A percentile compares a stretch with the other conserved stretches of the same genome.
Evolutionary conservation across 768 basidiomycete species (phyloP).

Genomic region (Tulasnella sp.): DNA sequence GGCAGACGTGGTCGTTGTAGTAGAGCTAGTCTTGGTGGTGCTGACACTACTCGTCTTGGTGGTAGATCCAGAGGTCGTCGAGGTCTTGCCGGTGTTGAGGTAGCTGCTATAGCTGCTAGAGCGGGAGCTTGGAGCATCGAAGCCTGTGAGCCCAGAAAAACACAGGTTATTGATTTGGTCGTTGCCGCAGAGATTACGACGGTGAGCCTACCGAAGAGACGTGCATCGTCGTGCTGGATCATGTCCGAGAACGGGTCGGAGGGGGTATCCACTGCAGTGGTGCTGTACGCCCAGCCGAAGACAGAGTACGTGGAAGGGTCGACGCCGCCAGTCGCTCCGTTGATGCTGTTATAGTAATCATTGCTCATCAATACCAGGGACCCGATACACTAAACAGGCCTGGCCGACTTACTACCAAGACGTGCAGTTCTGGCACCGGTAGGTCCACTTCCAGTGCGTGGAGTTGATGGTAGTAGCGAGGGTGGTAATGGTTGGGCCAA

Average conservation of each 20-base stretch:
- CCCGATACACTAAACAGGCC: conserved; percentile 24
- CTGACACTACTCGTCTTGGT: conserved; percentile 20
- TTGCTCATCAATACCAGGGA: conserved; percentile 29
- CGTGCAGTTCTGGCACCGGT: conserved; percentile 58
- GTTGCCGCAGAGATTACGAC: neutral
- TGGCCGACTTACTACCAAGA: conserved; percentile 19
- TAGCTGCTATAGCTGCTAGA: conserved; percentile 40
- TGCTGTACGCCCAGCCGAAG: conserved; percentile 19
- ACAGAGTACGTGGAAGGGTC: neutral
- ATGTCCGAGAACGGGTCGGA: conserved; percentile 41
- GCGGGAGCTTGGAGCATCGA: neutral
- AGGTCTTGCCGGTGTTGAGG: conserved; percentile 38
- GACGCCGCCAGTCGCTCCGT: neutral
- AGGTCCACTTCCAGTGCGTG: conserved; percentile 57
- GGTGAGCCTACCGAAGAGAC: neutral
- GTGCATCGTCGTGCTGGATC: conserved; percentile 50
- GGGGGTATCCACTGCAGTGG: conserved; percentile 39
- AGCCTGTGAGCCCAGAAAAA: neutral
- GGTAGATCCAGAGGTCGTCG: conserved; percentile 36
- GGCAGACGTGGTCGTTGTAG: conserved; percentile 43
- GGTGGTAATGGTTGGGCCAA: conserved; percentile 47
- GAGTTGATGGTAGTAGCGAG: conserved; percentile 42
- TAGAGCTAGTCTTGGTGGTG: conserved; percentile 29
- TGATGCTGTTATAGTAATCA: conserved; percentile 1
- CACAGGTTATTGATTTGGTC: neutral